Evolutionary conservation across 225 moss, liverwort and hornwort species (phyloP).

Genomic region (Physcomitrium patens): DNA sequence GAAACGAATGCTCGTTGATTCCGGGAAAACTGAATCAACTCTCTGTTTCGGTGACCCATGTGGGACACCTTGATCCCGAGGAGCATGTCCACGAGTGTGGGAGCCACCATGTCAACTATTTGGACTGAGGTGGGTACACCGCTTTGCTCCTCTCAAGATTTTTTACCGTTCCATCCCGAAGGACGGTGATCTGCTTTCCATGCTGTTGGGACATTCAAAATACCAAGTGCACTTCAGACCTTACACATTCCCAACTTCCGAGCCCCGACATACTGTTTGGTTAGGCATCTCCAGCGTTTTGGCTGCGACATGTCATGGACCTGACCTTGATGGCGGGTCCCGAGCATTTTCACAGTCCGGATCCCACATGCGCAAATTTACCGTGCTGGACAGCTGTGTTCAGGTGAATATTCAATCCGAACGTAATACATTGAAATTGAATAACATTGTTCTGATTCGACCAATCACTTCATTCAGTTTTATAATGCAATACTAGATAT

Average conservation of each 20-base stretch:
- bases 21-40: constrained; percentile 31
- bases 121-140: not conserved
- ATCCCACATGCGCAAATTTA: not conserved
- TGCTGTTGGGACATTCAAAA: constrained; percentile 7
- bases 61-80: constrained; percentile 31
- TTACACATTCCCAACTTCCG: constrained; percentile 15
- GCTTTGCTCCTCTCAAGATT: not conserved
- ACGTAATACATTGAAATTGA: constrained; percentile 12
- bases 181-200: constrained; percentile 10
- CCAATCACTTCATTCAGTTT: not conserved
- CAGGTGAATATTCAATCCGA: constrained; percentile 7
- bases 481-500: not conserved
- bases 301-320: constrained; percentile 2
- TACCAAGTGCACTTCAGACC: constrained; percentile 17
- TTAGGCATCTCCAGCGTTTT: not conserved
- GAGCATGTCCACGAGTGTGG: constrained; percentile 28
- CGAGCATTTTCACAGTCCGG: constrained; percentile 1
- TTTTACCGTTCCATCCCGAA: not conserved
- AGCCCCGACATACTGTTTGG: constrained; percentile 13
- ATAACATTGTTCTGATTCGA: not conserved
- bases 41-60: constrained; percentile 43
- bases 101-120: constrained; percentile 37
- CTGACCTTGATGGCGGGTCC: constrained; percentile 16
- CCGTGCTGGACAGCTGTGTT: not conserved
- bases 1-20: constrained; percentile 30